Conservation (phyloP, 768 basidiomycete genomes). For the Coprinellus aureogranulatus region DNA sequence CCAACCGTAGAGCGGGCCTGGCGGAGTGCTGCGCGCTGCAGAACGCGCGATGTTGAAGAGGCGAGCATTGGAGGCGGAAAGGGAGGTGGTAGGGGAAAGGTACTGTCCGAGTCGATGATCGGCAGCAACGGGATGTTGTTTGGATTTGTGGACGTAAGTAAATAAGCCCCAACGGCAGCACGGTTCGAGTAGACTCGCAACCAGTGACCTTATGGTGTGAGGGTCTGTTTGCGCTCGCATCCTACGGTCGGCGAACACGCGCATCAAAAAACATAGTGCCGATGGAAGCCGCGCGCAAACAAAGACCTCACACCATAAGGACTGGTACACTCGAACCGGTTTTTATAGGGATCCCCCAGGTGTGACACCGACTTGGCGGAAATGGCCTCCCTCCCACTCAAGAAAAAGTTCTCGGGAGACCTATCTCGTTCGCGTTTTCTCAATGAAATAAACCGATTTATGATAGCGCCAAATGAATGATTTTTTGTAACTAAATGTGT, state of each 20-base stretch:
- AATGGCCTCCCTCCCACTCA: not conserved
- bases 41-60: conserved; percentile 47
- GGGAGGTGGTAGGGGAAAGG: conserved; percentile 1
- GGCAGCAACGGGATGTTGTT: conserved; percentile 2
- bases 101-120: conserved; percentile 7
- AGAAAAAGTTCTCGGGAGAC: not conserved
- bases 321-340: not conserved
- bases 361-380: not conserved
- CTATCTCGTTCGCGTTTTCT: not conserved
- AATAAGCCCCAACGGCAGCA: too few relatives aligned
- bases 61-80: conserved; percentile 37
- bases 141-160: conserved; percentile 10
- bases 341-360: not conserved
- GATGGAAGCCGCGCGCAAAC: not conserved
- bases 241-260: too few relatives aligned
- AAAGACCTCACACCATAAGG: not conserved
- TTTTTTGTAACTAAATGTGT: not conserved
- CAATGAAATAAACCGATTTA: not conserved
- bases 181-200: too few relatives aligned
- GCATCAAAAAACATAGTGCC: too few relatives aligned
- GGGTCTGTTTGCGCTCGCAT: too few relatives aligned
- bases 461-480: not conserved
- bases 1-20: conserved; percentile 18
- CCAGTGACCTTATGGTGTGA: too few relatives aligned
- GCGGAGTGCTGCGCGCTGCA: conserved; percentile 38